Evolutionary conservation across 2,329 filamentous ascomycete genomes (phyloP), one percentile per base, ranked within the genome.

Genomic region (Xylaria sp.): DNA sequence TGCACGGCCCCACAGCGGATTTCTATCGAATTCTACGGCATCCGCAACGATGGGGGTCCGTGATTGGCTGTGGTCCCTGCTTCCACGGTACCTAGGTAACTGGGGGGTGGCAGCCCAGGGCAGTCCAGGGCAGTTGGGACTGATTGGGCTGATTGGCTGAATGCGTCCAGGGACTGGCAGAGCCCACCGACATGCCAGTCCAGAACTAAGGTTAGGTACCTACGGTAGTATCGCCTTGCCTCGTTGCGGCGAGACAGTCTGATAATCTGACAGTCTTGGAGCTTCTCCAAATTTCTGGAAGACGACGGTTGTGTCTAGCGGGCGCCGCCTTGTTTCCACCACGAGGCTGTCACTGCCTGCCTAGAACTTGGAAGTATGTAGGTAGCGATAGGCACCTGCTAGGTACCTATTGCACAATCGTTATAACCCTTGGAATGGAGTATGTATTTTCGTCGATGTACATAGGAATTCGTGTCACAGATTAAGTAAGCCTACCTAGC

Each of bases 1-100:
- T 62, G 65, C 63, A 65, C 64, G 60, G 66, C 63, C 66, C 66
- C 62, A 54, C 63, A 52, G 47, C 54, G 50, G 66, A 34, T 67
- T 68, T 68, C 66, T 68, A 68, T 68, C 50, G 65, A 68, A 68
- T 68, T 68, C 66, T 63, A 68, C 63, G 66, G 61, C 58, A 64
- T 49, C 22, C 19, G 49, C 61, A 46, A 41, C 34, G 26, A 40
- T 24, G 22, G 11, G 41, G 56, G 39, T 26, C 39, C 49, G 18
- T 66, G 56, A 66, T 67, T 68, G 65, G 66, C 19, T 24, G 5
- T 39, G 5, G n/a, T n/a, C 5, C 2, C 7, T 5, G 41, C 41
- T 44, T 57, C 59, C 61, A 60, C 54, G 55, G 58, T 63, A 64
- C 63, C 65, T 38, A n/a, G n/a, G n/a, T n/a, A n/a, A 24, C 13